These are phyloP conservation scores for Cyberlindnera maritima DNA, from an alignment of 805 yeast species.

Conservation along the genomic window DNA sequence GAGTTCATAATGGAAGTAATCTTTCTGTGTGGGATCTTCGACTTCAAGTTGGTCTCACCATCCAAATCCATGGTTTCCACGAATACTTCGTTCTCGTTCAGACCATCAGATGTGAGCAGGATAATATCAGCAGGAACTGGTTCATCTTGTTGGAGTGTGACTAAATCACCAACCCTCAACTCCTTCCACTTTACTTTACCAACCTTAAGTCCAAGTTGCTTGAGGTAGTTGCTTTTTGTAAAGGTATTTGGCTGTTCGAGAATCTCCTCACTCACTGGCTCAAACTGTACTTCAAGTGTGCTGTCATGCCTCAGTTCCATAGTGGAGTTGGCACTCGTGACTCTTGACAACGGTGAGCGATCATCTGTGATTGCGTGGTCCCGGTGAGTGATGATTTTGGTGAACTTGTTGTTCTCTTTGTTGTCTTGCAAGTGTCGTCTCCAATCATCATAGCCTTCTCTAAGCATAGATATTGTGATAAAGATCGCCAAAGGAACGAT, in stretches of 20 bases:
- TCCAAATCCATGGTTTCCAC: conserved; percentile 97
- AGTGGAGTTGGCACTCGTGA: conserved; percentile 15
- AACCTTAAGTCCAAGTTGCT: conserved; percentile 21
- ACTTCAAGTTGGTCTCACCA: conserved; percentile 92
- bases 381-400: conserved; percentile 39
- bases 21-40: conserved; percentile 64
- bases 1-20: conserved; percentile 49
- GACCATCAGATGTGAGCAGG: conserved; percentile 61
- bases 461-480: conserved; percentile 80
- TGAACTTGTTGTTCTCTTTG: conserved; percentile 67
- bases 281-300: background rate
- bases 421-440: conserved; percentile 82
- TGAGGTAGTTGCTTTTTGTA: conserved; percentile 29
- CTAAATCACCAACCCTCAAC: conserved; percentile 82
- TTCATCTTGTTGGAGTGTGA: conserved; percentile 72
- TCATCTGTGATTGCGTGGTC: conserved; percentile 5
- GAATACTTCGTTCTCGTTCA: conserved; percentile 57
- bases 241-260: conserved; percentile 25
- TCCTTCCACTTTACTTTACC: conserved; percentile 61
- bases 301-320: conserved; percentile 14
- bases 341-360: background rate
- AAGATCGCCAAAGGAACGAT: conserved; percentile 85
- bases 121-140: conserved; percentile 94
- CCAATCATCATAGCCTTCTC: conserved; percentile 95
- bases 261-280: conserved; percentile 7